These are phyloP conservation scores for Holtermannia corniformis DNA, from an alignment of 768 basidiomycete genomes.

Conservation along the genomic window DNA sequence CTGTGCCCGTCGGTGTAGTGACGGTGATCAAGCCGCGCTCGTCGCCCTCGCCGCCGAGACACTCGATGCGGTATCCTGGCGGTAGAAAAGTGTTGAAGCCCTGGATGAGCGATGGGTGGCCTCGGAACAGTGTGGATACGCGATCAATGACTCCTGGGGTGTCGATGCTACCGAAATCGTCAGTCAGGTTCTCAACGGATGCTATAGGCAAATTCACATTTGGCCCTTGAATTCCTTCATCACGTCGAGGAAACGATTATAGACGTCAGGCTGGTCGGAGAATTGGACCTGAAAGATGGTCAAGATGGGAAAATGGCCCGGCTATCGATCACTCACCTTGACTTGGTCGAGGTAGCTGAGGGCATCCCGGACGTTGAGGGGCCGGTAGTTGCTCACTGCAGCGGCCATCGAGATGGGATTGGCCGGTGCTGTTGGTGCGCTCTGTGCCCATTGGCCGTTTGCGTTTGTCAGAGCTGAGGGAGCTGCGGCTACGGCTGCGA, in stretches of 20 bases:
- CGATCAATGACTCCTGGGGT: conserved; percentile 95
- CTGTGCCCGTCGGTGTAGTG: conserved; percentile 38
- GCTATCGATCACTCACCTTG: conserved; percentile 46
- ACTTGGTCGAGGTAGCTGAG: conserved; percentile 89
- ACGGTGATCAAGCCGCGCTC: conserved; percentile 36
- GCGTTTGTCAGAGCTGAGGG: background rate
- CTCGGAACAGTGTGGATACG: conserved; percentile 84
- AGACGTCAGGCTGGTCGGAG: conserved; percentile 79
- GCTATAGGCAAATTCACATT: conserved; percentile 28
- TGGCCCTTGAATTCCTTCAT: conserved; percentile 99
- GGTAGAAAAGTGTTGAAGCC: conserved; percentile 98
- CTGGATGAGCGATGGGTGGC: conserved; percentile 82
- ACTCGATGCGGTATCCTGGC: conserved; percentile 83
- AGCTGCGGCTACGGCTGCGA: background rate
- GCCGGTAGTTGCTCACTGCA: conserved; percentile 43
- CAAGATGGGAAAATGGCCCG: background rate
- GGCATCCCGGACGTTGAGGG: conserved; percentile 85
- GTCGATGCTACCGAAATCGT: conserved; percentile 60
- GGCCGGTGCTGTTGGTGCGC: background rate
- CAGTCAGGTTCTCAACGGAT: background rate
- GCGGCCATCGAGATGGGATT: background rate
- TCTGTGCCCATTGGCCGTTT: background rate
- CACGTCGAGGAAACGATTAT: conserved; percentile 88
- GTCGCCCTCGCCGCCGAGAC: conserved; percentile 28
- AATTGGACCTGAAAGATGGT: conserved; percentile 53